Conservation (phyloP, 1,139 yeast species). For the Suzukiozyma palmioleophila region DNA sequence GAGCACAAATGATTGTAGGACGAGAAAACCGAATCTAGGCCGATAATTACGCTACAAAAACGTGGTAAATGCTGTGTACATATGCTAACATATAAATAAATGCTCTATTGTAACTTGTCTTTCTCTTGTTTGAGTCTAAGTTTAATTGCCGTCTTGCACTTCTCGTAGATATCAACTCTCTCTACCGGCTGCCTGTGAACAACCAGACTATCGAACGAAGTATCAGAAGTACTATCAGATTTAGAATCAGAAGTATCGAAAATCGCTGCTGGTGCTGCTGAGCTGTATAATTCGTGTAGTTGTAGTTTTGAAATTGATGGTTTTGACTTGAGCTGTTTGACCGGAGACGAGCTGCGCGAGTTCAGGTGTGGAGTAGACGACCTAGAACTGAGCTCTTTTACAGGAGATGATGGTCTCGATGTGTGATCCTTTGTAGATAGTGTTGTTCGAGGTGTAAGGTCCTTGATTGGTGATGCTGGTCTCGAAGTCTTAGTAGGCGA, state of each 20-base stretch:
- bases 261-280: slow-evolving; percentile 16
- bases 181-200: not conserved
- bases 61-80: no score
- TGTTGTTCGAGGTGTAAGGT: not conserved
- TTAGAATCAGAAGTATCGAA: slow-evolving; percentile 2
- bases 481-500: slow-evolving; percentile 7
- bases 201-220: not conserved
- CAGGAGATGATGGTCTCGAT: not conserved
- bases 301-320: slow-evolving; percentile 22
- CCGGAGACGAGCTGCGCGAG: slow-evolving; percentile 11
- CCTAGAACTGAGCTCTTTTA: slow-evolving; percentile 11
- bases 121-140: slow-evolving; percentile 20
- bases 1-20: no score
- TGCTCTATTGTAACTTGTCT: slow-evolving; percentile 2
- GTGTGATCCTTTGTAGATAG: slow-evolving; percentile 6
- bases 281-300: slow-evolving; percentile 23
- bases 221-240: slow-evolving; percentile 2
- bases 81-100: no score
- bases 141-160: slow-evolving; percentile 23
- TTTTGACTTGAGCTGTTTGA: slow-evolving; percentile 13
- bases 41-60: no score
- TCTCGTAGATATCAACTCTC: slow-evolving; percentile 19
- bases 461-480: slow-evolving; percentile 2
- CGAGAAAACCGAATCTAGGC: no score
- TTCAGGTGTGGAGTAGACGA: slow-evolving; percentile 12